Conservation (phyloP, 306 rosid species). For the Argentina anserina region DNA sequence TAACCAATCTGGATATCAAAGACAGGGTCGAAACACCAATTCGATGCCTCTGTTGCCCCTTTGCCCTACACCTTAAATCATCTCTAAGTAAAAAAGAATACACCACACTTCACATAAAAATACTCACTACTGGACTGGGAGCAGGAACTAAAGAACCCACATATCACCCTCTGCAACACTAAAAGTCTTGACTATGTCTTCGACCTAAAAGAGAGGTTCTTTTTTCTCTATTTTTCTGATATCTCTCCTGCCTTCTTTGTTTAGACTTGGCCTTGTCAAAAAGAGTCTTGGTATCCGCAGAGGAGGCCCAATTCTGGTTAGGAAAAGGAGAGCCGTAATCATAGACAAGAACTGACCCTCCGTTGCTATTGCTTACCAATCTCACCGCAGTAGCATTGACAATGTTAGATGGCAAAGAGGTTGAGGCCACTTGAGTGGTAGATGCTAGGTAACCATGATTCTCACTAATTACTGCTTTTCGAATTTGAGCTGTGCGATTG, state of each 20-base stretch:
- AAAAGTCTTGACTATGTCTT: background rate
- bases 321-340: conserved; percentile 37
- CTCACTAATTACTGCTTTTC: conserved; percentile 10
- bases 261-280: conserved; percentile 34
- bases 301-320: background rate
- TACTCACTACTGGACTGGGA: background rate
- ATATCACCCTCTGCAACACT: background rate
- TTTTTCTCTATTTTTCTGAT: conserved; percentile 42
- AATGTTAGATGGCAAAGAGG: conserved; percentile 1
- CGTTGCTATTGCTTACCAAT: background rate
- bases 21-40: background rate
- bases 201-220: conserved; percentile 9
- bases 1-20: background rate
- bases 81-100: background rate
- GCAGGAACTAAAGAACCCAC: background rate
- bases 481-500: conserved; percentile 23
- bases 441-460: conserved; percentile 2
- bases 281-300: background rate
- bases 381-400: background rate
- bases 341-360: conserved; percentile 33
- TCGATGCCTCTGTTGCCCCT: background rate
- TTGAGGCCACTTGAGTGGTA: conserved; percentile 2
- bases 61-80: background rate
- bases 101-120: conserved; percentile 5
- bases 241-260: conserved; percentile 47